A percentile compares a stretch with the other conserved stretches of the same genome.
These are phyloP conservation scores for Crucibulum cyathiforme DNA, from an alignment of 1,284 basidiomycete species.

Conservation along the genomic window DNA sequence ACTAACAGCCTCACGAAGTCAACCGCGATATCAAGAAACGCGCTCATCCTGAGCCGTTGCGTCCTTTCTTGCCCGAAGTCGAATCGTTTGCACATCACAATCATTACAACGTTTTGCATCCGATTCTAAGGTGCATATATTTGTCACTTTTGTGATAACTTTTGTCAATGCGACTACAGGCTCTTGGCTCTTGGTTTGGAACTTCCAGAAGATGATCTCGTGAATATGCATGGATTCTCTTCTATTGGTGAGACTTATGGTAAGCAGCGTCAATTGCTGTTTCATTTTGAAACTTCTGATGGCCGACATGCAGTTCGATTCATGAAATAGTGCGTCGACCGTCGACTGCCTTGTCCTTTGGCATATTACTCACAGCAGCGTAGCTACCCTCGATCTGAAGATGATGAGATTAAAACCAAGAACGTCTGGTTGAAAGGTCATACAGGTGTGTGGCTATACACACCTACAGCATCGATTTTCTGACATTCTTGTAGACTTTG, in stretches of 20 bases:
- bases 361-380: slow-evolving; percentile 11
- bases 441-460: slow-evolving; percentile 44
- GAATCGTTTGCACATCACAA: slow-evolving; percentile 53
- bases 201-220: slow-evolving; percentile 59
- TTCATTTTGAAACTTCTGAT: no score
- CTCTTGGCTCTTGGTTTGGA: slow-evolving; percentile 61
- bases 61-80: slow-evolving; percentile 62
- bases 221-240: slow-evolving; percentile 54
- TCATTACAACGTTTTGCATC: slow-evolving; percentile 52
- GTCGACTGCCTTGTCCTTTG: slow-evolving; percentile 1
- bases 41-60: slow-evolving; percentile 51
- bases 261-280: no score
- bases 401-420: slow-evolving; percentile 59
- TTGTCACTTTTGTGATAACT: background rate
- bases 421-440: slow-evolving; percentile 68
- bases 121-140: slow-evolving; percentile 47
- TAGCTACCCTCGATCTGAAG: slow-evolving; percentile 43
- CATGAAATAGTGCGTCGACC: slow-evolving; percentile 53
- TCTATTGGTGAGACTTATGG: slow-evolving; percentile 45
- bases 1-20: no score
- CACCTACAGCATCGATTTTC: background rate
- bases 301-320: slow-evolving; percentile 54
- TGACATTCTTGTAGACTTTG: slow-evolving; percentile 49
- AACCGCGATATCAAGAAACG: slow-evolving; percentile 48
- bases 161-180: slow-evolving; percentile 32